Evolutionary conservation across 2,329 filamentous ascomycete genomes (phyloP).

Genomic region (Colletotrichum euphorbiae): DNA sequence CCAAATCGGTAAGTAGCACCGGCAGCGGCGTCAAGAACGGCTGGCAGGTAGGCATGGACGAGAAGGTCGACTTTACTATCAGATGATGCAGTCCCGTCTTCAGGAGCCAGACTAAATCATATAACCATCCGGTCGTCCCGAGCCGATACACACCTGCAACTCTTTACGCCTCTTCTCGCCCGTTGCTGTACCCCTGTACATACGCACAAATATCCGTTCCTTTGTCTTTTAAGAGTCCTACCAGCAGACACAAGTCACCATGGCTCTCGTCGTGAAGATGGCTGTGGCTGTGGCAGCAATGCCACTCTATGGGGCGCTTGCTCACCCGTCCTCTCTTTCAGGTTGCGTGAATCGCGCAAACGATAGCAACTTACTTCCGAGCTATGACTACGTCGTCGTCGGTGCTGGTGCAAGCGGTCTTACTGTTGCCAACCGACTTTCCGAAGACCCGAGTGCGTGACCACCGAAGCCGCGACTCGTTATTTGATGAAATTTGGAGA

Average conservation of each 20-base stretch:
- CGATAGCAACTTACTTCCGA: conserved; percentile 19
- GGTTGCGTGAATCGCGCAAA: conserved; percentile 11
- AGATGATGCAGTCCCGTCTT: conserved; percentile 5
- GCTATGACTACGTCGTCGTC: conserved; percentile 49
- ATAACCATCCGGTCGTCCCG: conserved; percentile 27
- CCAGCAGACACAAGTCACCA: conserved; percentile 1
- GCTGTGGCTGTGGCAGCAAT: conserved; percentile 31
- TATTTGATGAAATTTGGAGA: background rate
- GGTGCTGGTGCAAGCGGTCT: conserved; percentile 52
- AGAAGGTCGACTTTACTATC: conserved; percentile 10
- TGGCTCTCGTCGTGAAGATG: conserved; percentile 29
- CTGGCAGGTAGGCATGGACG: background rate
- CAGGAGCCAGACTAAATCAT: conserved; percentile 5
- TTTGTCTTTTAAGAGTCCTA: conserved; percentile 11
- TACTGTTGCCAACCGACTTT: conserved; percentile 51
- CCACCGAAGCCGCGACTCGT: no score
- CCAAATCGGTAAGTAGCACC: conserved; percentile 9
- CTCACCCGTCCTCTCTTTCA: conserved; percentile 26
- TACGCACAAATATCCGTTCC: conserved; percentile 19
- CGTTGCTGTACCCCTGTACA: conserved; percentile 22
- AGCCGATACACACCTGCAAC: conserved; percentile 11
- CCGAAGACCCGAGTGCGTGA: conserved; percentile 47
- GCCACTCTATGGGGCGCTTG: conserved; percentile 32
- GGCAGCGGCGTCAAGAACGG: conserved; percentile 7
- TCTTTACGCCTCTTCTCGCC: conserved; percentile 16